These are phyloP conservation scores for Umbelopsis ramanniana DNA, from an alignment of 192 early-diverging fungal species.

Conservation along the genomic window DNA sequence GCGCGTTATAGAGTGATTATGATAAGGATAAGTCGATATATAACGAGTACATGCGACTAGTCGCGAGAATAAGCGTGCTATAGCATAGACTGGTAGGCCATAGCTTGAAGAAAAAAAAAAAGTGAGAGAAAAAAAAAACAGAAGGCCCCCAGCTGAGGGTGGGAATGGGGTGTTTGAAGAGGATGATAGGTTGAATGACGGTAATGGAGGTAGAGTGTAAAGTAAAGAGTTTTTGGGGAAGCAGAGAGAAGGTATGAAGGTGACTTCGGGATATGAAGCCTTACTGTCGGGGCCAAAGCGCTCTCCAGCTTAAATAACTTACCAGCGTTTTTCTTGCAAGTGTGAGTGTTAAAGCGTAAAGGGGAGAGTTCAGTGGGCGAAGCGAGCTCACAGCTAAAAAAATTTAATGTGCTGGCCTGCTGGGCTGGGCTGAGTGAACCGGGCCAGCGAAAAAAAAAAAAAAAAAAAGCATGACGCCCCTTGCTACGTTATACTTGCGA, in stretches of 20 bases:
- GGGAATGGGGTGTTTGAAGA: constrained; percentile 18
- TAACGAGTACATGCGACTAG: neutral
- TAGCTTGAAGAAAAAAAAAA: neutral
- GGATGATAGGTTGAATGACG: constrained; percentile 15
- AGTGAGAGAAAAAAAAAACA: neutral
- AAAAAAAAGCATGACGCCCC: constrained; percentile 22
- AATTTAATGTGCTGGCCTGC: neutral
- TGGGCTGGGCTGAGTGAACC: constrained; percentile 19
- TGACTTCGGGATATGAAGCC: constrained; percentile 22
- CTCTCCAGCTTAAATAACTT: constrained; percentile 25
- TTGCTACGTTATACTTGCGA: neutral
- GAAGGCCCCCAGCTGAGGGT: neutral
- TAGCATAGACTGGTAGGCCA: neutral
- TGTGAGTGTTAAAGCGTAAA: constrained; percentile 23
- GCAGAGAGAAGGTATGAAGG: constrained; percentile 20
- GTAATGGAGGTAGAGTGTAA: neutral
- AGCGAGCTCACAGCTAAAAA: constrained; percentile 25
- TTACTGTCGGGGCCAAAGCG: constrained; percentile 25
- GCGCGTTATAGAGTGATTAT: neutral
- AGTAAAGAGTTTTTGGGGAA: constrained; percentile 6
- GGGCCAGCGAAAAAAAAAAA: constrained; percentile 17
- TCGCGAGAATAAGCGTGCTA: constrained; percentile 4
- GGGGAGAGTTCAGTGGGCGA: constrained; percentile 24
- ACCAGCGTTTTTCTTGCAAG: constrained; percentile 25
- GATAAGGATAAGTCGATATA: neutral